Base-by-base conservation (phyloP, 163 green algal genomes). In the Scenedesmus sp. region DNA sequence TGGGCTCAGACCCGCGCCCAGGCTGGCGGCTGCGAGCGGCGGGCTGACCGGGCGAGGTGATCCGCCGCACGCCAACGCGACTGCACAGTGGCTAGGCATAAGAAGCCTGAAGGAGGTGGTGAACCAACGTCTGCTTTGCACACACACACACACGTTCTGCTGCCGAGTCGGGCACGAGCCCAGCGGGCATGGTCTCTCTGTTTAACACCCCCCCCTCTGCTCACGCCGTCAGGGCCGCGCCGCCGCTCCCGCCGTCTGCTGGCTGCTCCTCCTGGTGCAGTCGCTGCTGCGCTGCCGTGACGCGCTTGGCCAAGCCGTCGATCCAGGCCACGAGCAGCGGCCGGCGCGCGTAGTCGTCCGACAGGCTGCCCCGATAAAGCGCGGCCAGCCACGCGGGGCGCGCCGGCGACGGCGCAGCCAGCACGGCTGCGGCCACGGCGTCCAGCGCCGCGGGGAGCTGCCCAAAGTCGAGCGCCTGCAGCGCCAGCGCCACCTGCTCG, bases 281-380 rank as follows among this genome's bases (percentile, higher is more conserved):
- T 45, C 58, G 20, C 62, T 57, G 62, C 62, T 48, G 4, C 22
- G 42, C 9, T 18, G 24, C 29, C 20, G 53, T 17, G 20, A 60
- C 64, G 3, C 60, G 45, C 45, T 22, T 74, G 22, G 51, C 53
- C 45, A 74, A 62, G 1, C 26, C 45, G 47, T 60, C 45, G 7
- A 74, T 34, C 64, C 64, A 74, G 2, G 44, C 13, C 31, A 74
- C 6, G 28, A 74, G 53, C 28, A 28, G 45, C 31, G 47, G 64
- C 45, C 60, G 60, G 26, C 64, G 44, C 4, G 36, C 39, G 36
- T 74, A 74, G 26, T 74, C 45, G 24, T 74, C 64, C 10, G 64
- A 45, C 26, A 60, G 24, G 28, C 64, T 62, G 45, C 47, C 60
- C 28, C 26, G 28, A 45, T 74, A 74, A 29, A 74, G 53, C 17